Conservation (phyloP, 352 stramenopile genomes). For the Phytophthora hybrid region DNA sequence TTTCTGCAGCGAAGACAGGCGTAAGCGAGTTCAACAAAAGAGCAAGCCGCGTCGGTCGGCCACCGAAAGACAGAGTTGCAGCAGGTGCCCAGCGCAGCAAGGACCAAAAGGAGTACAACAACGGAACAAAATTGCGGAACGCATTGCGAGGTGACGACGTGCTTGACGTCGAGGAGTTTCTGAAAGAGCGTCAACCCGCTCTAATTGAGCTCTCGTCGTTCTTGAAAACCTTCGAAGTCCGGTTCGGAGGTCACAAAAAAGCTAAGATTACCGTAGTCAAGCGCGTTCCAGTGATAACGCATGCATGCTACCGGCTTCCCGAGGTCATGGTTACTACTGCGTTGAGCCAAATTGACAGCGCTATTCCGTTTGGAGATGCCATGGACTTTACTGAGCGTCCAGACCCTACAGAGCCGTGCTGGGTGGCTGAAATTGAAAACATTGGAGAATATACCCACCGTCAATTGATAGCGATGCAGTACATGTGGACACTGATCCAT, state of each 20-base stretch:
- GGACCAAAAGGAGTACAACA: constrained; percentile 4
- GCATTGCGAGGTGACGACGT: constrained; percentile 4
- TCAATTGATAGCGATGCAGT: not conserved
- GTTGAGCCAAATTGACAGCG: not conserved
- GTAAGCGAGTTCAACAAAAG: too few species aligned
- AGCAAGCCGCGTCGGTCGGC: not conserved
- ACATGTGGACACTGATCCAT: not conserved
- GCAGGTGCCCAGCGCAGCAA: not conserved
- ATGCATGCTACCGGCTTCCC: too few species aligned
- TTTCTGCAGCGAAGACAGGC: too few species aligned
- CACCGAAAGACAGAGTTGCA: not conserved
- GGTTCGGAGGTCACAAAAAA: not conserved
- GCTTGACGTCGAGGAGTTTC: not conserved
- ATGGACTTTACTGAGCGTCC: not conserved
- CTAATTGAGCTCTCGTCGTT: not conserved
- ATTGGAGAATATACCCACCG: not conserved
- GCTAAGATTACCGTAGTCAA: not conserved
- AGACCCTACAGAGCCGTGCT: not conserved
- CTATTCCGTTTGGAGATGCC: not conserved
- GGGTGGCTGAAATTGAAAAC: not conserved
- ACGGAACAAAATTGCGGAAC: constrained; percentile 2
- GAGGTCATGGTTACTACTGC: not conserved
- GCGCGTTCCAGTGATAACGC: too few species aligned
- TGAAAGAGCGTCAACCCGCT: not conserved
- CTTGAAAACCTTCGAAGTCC: constrained; percentile 2